phyloP scores from a whole-genome alignment of 2,329 filamentous ascomycete species.

The Fusarium illudens region DNA sequence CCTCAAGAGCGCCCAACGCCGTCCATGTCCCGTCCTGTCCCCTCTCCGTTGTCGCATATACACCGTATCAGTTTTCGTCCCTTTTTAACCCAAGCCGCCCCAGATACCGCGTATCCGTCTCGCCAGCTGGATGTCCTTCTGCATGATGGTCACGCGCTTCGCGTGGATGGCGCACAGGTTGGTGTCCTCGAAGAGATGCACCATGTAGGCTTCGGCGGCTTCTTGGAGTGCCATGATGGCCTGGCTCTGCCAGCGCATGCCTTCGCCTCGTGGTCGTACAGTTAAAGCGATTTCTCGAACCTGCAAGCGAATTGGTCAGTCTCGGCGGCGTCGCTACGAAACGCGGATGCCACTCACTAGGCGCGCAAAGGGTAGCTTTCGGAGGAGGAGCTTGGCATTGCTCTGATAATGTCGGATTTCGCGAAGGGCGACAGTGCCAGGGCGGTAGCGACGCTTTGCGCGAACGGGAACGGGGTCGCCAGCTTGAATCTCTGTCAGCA shows the following conservation, averaged over 20 bases:
- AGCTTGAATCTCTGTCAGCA: conserved; percentile 57
- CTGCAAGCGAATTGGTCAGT: conserved; percentile 28
- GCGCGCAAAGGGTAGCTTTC: conserved; percentile 81
- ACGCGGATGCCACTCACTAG: conserved; percentile 59
- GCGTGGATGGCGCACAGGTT: conserved; percentile 97
- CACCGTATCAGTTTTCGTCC: not conserved
- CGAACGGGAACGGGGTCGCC: conserved; percentile 75
- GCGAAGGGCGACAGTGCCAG: conserved; percentile 85
- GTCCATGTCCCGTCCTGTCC: conserved; percentile 6
- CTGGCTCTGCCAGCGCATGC: conserved; percentile 94
- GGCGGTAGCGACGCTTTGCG: conserved; percentile 72
- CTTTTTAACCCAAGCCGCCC: conserved; percentile 69
- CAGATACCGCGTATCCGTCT: conserved; percentile 80
- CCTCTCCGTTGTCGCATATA: conserved; percentile 22
- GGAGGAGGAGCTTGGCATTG: conserved; percentile 85
- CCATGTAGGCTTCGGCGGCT: conserved; percentile 93
- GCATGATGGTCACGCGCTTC: conserved; percentile 96
- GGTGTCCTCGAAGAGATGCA: conserved; percentile 84
- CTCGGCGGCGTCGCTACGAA: not conserved
- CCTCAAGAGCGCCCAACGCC: conserved; percentile 32
- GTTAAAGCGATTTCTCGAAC: conserved; percentile 74
- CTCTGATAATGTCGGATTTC: conserved; percentile 94
- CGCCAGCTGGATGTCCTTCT: conserved; percentile 96
- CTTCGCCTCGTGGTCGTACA: conserved; percentile 68
- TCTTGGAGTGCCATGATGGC: conserved; percentile 94